Percentiles rank a stretch among this genome's conserved stretches.
phyloP scores from a whole-genome alignment of 306 rosid genomes.

The Vigna radiata region DNA sequence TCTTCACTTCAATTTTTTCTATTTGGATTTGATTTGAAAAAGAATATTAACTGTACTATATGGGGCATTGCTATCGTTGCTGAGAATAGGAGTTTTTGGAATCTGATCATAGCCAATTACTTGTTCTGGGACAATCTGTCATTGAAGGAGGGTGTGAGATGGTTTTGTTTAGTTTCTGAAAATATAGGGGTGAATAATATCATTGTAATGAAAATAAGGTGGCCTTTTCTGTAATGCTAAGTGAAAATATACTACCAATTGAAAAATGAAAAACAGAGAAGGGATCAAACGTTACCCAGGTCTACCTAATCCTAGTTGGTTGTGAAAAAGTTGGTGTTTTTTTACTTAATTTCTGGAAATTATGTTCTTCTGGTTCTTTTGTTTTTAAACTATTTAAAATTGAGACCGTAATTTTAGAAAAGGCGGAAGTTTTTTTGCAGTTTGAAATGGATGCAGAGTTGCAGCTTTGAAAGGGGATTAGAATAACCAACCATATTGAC shows the following conservation, averaged over 20 bases:
- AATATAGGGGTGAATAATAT: constrained; percentile 16
- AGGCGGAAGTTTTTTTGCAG: background rate
- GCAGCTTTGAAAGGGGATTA: constrained; percentile 7
- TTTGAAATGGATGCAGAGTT: background rate
- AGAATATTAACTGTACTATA: constrained; percentile 28
- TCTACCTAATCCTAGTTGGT: background rate
- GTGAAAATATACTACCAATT: background rate
- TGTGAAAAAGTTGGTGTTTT: background rate
- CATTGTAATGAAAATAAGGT: background rate
- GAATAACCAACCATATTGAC: background rate
- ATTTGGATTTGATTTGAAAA: constrained; percentile 23
- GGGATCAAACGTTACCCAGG: background rate
- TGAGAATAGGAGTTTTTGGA: constrained; percentile 10
- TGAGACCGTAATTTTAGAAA: constrained; percentile 7
- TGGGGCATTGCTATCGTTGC: constrained; percentile 6
- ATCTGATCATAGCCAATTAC: constrained; percentile 26
- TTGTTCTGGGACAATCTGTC: constrained; percentile 28
- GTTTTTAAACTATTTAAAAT: constrained; percentile 1
- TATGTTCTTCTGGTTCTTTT: background rate
- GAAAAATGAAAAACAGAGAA: background rate
- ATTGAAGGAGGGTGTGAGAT: constrained; percentile 21
- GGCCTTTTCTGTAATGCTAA: background rate
- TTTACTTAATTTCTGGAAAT: background rate
- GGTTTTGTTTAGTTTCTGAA: constrained; percentile 10
- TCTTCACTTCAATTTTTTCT: background rate